These are phyloP conservation scores for Schwanniomyces pseudopolymorphus DNA, from an alignment of 805 yeast species.

Conservation along the genomic window DNA sequence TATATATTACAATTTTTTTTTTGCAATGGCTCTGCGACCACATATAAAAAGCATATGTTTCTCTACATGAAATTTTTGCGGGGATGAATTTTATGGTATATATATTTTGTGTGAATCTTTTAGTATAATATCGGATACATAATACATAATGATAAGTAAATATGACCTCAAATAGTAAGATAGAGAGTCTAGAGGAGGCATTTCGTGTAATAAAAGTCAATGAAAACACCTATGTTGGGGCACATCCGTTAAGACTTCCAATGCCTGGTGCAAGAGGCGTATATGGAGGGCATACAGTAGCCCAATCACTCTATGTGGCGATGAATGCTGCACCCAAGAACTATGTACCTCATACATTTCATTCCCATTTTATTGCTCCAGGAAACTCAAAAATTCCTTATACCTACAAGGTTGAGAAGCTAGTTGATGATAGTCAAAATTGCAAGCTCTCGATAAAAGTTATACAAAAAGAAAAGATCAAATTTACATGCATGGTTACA, in stretches of 20 bases:
- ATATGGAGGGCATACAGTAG: conserved; percentile 69
- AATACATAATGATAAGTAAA: background rate
- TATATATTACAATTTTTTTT: background rate
- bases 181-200: conserved; percentile 30
- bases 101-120: too few relatives aligned
- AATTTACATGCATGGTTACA: conserved; percentile 53
- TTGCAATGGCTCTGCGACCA: background rate
- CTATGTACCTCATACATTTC: conserved; percentile 58
- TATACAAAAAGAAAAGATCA: conserved; percentile 50
- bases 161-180: background rate
- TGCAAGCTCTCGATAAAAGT: conserved; percentile 55
- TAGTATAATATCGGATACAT: too few relatives aligned
- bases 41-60: background rate
- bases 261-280: conserved; percentile 57
- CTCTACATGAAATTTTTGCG: background rate
- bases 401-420: conserved; percentile 50
- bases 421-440: conserved; percentile 54
- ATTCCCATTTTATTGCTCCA: conserved; percentile 58
- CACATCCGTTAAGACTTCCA: conserved; percentile 34
- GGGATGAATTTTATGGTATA: too few relatives aligned
- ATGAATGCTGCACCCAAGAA: conserved; percentile 40
- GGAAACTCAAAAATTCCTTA: conserved; percentile 49
- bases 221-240: conserved; percentile 30
- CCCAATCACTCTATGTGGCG: conserved; percentile 64
- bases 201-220: conserved; percentile 24